Percentiles rank a stretch among this genome's conserved stretches.
Conservation (phyloP, 306 rosid genomes). For the Begonia peltatifolia region DNA sequence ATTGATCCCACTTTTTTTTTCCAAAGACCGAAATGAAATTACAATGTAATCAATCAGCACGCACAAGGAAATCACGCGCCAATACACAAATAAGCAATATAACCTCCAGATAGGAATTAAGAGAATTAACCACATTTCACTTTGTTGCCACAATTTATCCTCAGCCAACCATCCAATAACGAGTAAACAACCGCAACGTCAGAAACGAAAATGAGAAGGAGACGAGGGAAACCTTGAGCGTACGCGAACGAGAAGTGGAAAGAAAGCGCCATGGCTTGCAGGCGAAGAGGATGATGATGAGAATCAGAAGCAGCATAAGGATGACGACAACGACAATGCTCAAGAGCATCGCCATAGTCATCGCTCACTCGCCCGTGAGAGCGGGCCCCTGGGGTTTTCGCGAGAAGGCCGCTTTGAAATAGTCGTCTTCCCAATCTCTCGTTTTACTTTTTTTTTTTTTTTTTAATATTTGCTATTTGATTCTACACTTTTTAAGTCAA, state of each 20-base stretch:
- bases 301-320: constrained; percentile 83
- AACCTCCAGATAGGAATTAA: too few relatives aligned
- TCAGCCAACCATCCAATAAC: neutral
- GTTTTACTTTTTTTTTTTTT: neutral
- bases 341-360: constrained; percentile 43
- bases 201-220: neutral
- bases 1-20: too few relatives aligned
- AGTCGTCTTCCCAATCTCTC: constrained; percentile 31
- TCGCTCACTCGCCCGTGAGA: constrained; percentile 34
- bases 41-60: too few relatives aligned
- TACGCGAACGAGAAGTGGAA: constrained; percentile 28
- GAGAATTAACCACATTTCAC: too few relatives aligned
- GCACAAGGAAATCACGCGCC: too few relatives aligned
- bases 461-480: too few relatives aligned
- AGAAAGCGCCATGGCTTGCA: constrained; percentile 97
- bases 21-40: too few relatives aligned
- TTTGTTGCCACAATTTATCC: neutral
- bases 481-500: too few relatives aligned
- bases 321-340: constrained; percentile 48
- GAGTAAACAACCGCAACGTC: neutral
- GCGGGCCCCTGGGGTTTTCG: constrained; percentile 27
- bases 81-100: too few relatives aligned
- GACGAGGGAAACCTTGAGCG: constrained; percentile 31
- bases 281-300: constrained; percentile 49
- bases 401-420: constrained; percentile 83